Evolutionary conservation across 805 yeast genomes (phyloP).

Genomic region (Myxozyma neotropica): DNA sequence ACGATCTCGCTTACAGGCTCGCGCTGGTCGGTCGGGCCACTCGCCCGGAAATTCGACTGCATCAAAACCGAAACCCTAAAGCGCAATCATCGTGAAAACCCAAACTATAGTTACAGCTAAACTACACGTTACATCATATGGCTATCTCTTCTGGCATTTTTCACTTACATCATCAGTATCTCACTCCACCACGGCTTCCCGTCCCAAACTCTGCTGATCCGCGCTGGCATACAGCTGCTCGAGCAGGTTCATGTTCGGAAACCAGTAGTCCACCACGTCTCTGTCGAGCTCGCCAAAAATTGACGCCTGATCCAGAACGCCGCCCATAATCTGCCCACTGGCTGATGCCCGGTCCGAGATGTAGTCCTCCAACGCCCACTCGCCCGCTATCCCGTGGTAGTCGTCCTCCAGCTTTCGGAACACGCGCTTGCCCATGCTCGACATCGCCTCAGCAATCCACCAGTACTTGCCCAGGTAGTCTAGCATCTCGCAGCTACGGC

Average conservation of each 20-base stretch:
- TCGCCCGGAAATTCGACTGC: no score
- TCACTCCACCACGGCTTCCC: no score
- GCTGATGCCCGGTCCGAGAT: constrained; percentile 20
- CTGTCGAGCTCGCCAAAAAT: constrained; percentile 36
- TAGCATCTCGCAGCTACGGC: constrained; percentile 21
- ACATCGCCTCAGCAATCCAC: constrained; percentile 34
- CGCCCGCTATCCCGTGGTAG: constrained; percentile 13
- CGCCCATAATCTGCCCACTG: constrained; percentile 12
- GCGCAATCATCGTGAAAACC: no score
- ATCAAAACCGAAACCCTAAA: no score
- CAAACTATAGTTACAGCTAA: no score
- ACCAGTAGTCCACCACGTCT: constrained; percentile 36
- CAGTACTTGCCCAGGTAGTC: constrained; percentile 27
- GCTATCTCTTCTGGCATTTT: no score
- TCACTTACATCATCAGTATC: no score
- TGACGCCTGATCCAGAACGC: constrained; percentile 35
- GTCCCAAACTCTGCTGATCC: background rate
- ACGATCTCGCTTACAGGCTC: no score
- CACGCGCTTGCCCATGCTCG: constrained; percentile 29
- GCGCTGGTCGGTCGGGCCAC: no score
- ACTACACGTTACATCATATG: no score
- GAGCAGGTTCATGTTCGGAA: constrained; percentile 28
- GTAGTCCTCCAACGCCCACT: constrained; percentile 18
- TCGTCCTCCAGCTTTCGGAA: constrained; percentile 29
- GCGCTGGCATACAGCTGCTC: constrained; percentile 13